Percentiles rank a stretch among this genome's conserved stretches.
Conservation (phyloP, 805 yeast species). For the Barnettozyma siamensis region DNA sequence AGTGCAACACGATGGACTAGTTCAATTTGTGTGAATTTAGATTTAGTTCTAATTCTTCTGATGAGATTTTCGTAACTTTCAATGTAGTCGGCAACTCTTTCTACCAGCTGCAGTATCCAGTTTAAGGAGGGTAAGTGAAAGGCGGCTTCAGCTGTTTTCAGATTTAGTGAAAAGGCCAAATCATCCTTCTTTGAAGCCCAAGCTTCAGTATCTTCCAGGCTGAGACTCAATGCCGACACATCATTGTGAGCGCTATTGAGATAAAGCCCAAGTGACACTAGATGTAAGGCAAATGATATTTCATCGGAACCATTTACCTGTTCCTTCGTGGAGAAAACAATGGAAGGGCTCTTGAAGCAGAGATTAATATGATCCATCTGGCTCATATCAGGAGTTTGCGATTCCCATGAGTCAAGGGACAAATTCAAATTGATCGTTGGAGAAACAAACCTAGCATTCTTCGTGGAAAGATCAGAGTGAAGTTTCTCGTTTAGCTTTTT, state of each 20-base stretch:
- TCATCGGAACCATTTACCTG: slow-evolving; percentile 14
- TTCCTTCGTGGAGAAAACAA: slow-evolving; percentile 17
- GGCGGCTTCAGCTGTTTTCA: slow-evolving; percentile 27
- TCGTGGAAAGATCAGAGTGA: slow-evolving; percentile 29
- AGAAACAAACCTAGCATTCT: slow-evolving; percentile 41
- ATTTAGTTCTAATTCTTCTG: slow-evolving; percentile 1
- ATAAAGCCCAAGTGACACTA: slow-evolving; percentile 8
- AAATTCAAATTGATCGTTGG: slow-evolving; percentile 35
- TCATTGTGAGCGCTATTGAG: background rate
- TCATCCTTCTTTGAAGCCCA: slow-evolving; percentile 25
- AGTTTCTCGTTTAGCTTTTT: slow-evolving; percentile 34
- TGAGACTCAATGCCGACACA: slow-evolving; percentile 3
- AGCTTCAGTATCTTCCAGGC: slow-evolving; percentile 23
- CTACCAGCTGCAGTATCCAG: slow-evolving; percentile 27
- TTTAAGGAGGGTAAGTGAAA: slow-evolving; percentile 30
- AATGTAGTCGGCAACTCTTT: background rate
- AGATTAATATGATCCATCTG: slow-evolving; percentile 13
- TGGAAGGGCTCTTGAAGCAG: slow-evolving; percentile 18
- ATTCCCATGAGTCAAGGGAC: background rate
- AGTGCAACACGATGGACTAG: slow-evolving; percentile 37
- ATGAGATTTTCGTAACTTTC: background rate
- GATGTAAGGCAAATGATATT: slow-evolving; percentile 15
- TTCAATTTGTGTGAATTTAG: slow-evolving; percentile 25
- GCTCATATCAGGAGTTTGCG: slow-evolving; percentile 11
- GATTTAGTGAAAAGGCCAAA: slow-evolving; percentile 22